phyloP scores from a whole-genome alignment of 305 asterid genomes.

The Fraxinus albicans region DNA sequence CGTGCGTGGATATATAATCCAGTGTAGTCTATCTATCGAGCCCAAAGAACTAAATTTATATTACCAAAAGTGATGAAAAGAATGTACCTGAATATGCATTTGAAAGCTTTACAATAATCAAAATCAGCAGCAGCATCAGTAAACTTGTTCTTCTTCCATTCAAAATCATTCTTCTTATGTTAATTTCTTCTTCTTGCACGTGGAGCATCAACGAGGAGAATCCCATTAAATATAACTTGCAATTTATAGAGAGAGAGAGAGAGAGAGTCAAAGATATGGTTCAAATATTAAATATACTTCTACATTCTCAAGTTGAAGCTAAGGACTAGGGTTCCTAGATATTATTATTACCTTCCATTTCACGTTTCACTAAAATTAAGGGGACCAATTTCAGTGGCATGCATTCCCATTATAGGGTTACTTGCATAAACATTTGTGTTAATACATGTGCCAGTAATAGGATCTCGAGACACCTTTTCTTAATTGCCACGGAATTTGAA shows the following conservation, averaged over 20 bases:
- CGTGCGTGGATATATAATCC: not conserved
- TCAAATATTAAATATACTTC: slow-evolving; percentile 24
- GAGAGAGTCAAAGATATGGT: slow-evolving; percentile 47
- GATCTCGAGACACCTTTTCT: slow-evolving; percentile 26
- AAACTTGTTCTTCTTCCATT: slow-evolving; percentile 30
- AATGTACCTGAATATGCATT: slow-evolving; percentile 11
- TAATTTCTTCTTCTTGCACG: not conserved
- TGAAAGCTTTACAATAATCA: slow-evolving; percentile 27
- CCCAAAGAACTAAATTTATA: not conserved
- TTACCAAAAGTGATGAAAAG: not conserved
- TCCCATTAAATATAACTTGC: slow-evolving; percentile 24
- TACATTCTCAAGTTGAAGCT: slow-evolving; percentile 43
- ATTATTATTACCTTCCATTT: slow-evolving; percentile 33
- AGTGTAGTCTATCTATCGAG: not conserved
- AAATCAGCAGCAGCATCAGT: slow-evolving; percentile 27
- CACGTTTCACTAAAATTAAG: slow-evolving; percentile 48
- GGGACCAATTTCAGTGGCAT: slow-evolving; percentile 30
- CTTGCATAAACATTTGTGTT: slow-evolving; percentile 12
- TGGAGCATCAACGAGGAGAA: slow-evolving; percentile 38
- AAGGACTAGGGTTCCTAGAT: slow-evolving; percentile 34
- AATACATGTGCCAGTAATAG: slow-evolving; percentile 28
- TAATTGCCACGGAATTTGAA: not conserved
- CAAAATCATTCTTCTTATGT: slow-evolving; percentile 3
- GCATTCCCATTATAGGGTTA: slow-evolving; percentile 15
- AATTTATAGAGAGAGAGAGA: slow-evolving; percentile 38